These are phyloP conservation scores for Coprinopsis marcescibilis DNA, from an alignment of 768 basidiomycete genomes.

Conservation along the genomic window DNA sequence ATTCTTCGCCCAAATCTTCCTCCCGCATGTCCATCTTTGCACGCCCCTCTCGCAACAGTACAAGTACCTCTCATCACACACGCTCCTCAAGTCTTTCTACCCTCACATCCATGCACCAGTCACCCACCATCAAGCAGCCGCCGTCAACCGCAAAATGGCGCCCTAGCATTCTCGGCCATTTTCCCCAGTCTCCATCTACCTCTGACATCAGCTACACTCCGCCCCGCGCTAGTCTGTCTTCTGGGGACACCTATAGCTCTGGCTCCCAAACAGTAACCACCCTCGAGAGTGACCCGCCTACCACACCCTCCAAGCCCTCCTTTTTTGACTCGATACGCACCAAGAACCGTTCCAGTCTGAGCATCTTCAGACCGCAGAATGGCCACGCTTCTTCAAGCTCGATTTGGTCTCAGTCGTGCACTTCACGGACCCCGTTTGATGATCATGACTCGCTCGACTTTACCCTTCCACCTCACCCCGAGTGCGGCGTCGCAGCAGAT, in stretches of 20 bases:
- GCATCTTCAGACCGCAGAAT: conserved; percentile 26
- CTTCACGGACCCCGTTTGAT: conserved; percentile 14
- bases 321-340: conserved; percentile 37
- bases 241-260: conserved; percentile 46
- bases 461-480: neutral
- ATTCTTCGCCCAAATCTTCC: conserved; percentile 22
- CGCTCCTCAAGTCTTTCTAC: conserved; percentile 48
- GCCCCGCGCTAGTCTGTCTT: conserved; percentile 40
- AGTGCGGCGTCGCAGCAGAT: neutral
- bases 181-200: conserved; percentile 42
- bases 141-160: conserved; percentile 44
- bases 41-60: conserved; percentile 28
- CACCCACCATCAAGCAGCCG: conserved; percentile 14
- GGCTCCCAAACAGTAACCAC: conserved; percentile 45
- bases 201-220: conserved; percentile 28
- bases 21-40: conserved; percentile 43
- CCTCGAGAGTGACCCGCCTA: conserved; percentile 35
- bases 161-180: conserved; percentile 63
- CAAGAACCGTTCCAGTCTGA: conserved; percentile 24
- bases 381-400: conserved; percentile 24
- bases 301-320: conserved; percentile 34
- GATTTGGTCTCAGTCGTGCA: conserved; percentile 20
- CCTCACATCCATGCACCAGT: conserved; percentile 20
- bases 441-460: conserved; percentile 9
- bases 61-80: conserved; percentile 32